Conservation (phyloP, 108 stramenopile genomes). For the Aurantiochytrium sp. region DNA sequence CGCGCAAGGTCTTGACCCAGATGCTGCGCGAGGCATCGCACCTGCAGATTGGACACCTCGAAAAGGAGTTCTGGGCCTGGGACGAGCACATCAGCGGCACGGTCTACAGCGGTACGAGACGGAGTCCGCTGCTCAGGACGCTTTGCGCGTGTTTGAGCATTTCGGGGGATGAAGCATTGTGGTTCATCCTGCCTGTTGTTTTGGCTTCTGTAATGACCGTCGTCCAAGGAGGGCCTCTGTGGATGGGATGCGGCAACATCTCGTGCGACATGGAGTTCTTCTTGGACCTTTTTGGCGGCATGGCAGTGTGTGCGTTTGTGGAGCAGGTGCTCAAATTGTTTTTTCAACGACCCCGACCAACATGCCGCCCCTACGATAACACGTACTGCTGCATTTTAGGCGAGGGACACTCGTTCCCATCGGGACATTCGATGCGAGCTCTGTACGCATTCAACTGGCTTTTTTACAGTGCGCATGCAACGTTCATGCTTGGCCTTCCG, state of each 20-base stretch:
- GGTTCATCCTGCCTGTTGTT: not conserved
- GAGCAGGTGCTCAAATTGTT: not conserved
- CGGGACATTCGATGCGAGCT: constrained; percentile 20
- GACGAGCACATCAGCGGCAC: not conserved
- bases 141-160: not conserved
- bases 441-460: constrained; percentile 16
- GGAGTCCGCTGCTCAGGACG: not conserved
- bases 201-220: not conserved
- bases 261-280: constrained; percentile 13
- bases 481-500: not conserved
- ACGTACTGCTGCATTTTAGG: not conserved
- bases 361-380: not conserved
- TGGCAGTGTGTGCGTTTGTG: not conserved
- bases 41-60: not conserved
- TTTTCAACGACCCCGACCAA: constrained; percentile 7
- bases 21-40: not conserved
- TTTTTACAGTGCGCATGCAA: not conserved
- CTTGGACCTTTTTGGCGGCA: not conserved
- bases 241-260: not conserved
- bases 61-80: not conserved
- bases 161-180: not conserved
- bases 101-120: not conserved
- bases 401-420: constrained; percentile 23
- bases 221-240: not conserved
- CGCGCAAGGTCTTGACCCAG: not conserved